Conservation (phyloP, 2,329 filamentous ascomycete genomes). For the Annulohypoxylon truncatum region DNA sequence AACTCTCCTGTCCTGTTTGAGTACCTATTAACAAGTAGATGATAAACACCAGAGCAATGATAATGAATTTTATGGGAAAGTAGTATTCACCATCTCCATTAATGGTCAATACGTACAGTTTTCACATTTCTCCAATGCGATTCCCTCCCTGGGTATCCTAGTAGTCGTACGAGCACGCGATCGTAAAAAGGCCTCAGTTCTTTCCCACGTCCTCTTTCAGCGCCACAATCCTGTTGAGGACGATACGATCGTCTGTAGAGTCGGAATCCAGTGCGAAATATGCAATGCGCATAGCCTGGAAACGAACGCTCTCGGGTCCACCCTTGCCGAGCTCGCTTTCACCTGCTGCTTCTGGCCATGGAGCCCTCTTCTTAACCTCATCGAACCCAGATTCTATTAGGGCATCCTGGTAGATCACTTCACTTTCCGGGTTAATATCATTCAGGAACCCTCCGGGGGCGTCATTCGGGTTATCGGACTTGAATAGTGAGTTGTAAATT, state of each 20-base stretch:
- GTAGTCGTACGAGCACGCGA: not conserved
- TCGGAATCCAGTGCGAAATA: constrained; percentile 88
- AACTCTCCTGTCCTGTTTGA: not conserved
- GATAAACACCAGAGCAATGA: not conserved
- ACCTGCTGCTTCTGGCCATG: constrained; percentile 84
- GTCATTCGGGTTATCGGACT: constrained; percentile 82
- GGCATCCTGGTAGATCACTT: constrained; percentile 81
- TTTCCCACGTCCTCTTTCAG: constrained; percentile 89
- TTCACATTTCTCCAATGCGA: not conserved
- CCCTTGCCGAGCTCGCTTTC: constrained; percentile 71
- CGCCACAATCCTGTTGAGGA: constrained; percentile 92
- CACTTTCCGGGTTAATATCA: constrained; percentile 86
- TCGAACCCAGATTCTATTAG: constrained; percentile 86
- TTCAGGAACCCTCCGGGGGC: constrained; percentile 83
- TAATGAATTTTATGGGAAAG: not conserved
- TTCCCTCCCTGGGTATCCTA: not conserved
- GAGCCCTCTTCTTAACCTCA: constrained; percentile 77
- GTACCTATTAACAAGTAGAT: constrained; percentile 4
- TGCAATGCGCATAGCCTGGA: constrained; percentile 90
- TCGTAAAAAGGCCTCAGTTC: constrained; percentile 46
- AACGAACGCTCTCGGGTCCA: constrained; percentile 81
- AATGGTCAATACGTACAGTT: constrained; percentile 3
- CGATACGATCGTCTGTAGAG: constrained; percentile 79
- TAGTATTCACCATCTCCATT: not conserved
- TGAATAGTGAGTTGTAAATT: constrained; percentile 86